phyloP scores from a whole-genome alignment of 2,329 filamentous ascomycete genomes.

The Neurospora crassa region DNA sequence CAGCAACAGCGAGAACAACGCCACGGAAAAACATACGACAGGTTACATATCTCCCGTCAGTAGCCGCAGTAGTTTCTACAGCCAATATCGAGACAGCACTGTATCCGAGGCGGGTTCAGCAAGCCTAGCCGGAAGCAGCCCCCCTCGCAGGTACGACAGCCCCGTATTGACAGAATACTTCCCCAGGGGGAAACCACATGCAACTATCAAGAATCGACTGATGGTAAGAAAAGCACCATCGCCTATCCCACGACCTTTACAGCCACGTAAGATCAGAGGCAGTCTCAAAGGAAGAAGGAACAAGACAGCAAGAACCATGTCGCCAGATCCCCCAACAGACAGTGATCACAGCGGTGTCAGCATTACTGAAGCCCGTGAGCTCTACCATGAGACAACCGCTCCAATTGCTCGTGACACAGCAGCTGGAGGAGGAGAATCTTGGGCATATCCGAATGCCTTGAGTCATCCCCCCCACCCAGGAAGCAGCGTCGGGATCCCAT shows the following conservation, averaged over 20 bases:
- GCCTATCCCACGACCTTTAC: neutral
- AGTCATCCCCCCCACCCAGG: neutral
- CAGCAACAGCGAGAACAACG: neutral
- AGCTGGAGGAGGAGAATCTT: neutral
- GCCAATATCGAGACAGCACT: conserved; percentile 9
- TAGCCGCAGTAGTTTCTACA: conserved; percentile 12
- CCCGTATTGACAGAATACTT: neutral
- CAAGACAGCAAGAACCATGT: conserved; percentile 1
- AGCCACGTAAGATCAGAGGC: neutral
- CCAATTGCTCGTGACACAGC: conserved; percentile 4
- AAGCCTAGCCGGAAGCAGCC: neutral
- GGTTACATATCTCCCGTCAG: conserved; percentile 13
- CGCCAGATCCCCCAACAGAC: neutral
- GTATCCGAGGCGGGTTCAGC: conserved; percentile 13
- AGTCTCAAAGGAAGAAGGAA: neutral
- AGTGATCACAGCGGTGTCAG: neutral
- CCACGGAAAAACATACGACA: conserved; percentile 1
- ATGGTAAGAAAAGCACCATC: neutral
- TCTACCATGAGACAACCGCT: conserved; percentile 8
- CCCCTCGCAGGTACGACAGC: neutral
- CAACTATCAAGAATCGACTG: neutral
- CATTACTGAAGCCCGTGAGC: conserved; percentile 1
- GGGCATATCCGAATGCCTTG: neutral
- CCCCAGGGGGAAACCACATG: neutral
- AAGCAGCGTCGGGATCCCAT: neutral